These are phyloP conservation scores for Pseudopyricularia cyperi DNA, from an alignment of 2,329 filamentous ascomycete genomes.

Conservation along the genomic window DNA sequence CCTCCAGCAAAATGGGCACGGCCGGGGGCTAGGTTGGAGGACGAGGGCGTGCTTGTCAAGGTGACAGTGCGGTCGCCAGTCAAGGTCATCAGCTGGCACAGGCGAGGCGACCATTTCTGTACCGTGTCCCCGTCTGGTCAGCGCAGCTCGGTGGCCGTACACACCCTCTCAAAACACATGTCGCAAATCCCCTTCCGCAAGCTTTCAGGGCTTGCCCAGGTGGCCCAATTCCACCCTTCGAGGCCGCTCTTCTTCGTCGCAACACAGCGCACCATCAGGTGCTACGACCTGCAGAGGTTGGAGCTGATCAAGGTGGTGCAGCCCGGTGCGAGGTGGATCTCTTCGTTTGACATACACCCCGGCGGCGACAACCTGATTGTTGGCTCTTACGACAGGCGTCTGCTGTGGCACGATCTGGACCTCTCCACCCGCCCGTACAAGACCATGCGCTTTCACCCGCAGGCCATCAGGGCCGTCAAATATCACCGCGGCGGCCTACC, in stretches of 20 bases:
- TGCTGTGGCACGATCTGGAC: slow-evolving; percentile 96
- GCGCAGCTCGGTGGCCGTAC: slow-evolving; percentile 75
- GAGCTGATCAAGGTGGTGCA: slow-evolving; percentile 87
- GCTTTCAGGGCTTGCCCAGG: slow-evolving; percentile 64
- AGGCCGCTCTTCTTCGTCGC: slow-evolving; percentile 92
- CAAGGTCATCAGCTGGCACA: slow-evolving; percentile 88
- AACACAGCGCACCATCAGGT: slow-evolving; percentile 82
- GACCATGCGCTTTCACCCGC: slow-evolving; percentile 85
- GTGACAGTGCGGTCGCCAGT: slow-evolving; percentile 67
- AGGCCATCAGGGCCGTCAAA: slow-evolving; percentile 79
- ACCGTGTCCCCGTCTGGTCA: slow-evolving; percentile 76
- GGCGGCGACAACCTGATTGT: slow-evolving; percentile 90
- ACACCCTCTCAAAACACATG: slow-evolving; percentile 87
- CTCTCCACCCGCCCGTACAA: slow-evolving; percentile 86
- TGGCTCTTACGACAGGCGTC: slow-evolving; percentile 82
- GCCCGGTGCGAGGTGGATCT: slow-evolving; percentile 88
- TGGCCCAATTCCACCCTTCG: slow-evolving; percentile 86
- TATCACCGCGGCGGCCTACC: slow-evolving; percentile 71
- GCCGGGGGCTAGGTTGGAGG: slow-evolving; percentile 59
- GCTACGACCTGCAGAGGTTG: slow-evolving; percentile 86
- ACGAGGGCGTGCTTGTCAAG: slow-evolving; percentile 67
- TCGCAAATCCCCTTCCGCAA: slow-evolving; percentile 88
- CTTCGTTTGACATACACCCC: slow-evolving; percentile 83
- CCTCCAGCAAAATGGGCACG: slow-evolving; percentile 73
- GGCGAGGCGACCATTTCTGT: slow-evolving; percentile 85